A percentile compares a stretch with the other conserved stretches of the same genome.
Conservation (phyloP, 2,329 filamentous ascomycete species). For the Cryphonectria radicalis region DNA sequence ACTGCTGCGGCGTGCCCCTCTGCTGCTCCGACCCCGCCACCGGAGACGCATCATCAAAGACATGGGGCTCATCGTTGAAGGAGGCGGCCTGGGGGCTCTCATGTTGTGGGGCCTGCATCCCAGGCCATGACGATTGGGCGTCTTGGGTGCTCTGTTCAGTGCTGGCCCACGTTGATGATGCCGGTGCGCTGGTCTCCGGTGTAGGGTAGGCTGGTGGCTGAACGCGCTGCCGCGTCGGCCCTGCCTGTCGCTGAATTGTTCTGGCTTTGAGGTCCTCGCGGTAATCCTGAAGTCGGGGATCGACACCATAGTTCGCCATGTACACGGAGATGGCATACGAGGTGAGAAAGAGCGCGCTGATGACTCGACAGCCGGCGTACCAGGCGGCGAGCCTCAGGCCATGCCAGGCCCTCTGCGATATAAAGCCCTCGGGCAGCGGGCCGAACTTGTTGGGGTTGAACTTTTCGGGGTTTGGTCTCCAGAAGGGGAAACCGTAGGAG, state of each 20-base stretch:
- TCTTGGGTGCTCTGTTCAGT: slow-evolving; percentile 17
- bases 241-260: not conserved
- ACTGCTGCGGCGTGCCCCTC: not conserved
- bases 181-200: not conserved
- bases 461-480: slow-evolving; percentile 39
- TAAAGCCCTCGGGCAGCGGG: slow-evolving; percentile 34
- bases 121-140: slow-evolving; percentile 14
- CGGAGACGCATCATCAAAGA: slow-evolving; percentile 30
- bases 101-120: slow-evolving; percentile 6
- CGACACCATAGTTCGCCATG: slow-evolving; percentile 8
- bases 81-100: not conserved
- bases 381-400: slow-evolving; percentile 42
- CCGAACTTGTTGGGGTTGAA: slow-evolving; percentile 42
- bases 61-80: slow-evolving; percentile 16
- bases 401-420: slow-evolving; percentile 43
- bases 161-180: slow-evolving; percentile 14
- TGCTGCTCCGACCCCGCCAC: slow-evolving; percentile 22
- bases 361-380: slow-evolving; percentile 35
- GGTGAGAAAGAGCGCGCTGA: slow-evolving; percentile 36
- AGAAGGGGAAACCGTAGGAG: slow-evolving; percentile 48
- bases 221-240: not conserved
- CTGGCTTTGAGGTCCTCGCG: slow-evolving; percentile 1
- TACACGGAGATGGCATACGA: slow-evolving; percentile 36
- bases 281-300: slow-evolving; percentile 26
- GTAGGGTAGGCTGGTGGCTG: not conserved